Percentiles rank a stretch among this genome's conserved stretches.
These are phyloP conservation scores for Teratosphaeriaceae sp. DNA, from an alignment of 2,329 filamentous ascomycete genomes.

Conservation along the genomic window DNA sequence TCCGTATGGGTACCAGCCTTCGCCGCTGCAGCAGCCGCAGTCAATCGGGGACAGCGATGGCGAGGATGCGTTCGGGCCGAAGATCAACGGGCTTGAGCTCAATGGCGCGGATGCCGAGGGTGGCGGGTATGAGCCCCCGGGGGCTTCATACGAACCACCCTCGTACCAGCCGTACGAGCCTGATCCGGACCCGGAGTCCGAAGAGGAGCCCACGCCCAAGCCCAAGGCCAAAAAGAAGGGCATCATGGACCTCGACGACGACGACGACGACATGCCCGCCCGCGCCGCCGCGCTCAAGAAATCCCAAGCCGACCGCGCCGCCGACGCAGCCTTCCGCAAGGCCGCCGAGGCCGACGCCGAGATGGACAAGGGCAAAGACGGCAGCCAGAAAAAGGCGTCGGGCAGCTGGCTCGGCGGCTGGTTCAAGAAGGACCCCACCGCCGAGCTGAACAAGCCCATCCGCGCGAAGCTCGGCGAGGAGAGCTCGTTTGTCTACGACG, in stretches of 20 bases:
- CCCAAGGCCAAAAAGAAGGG: slow-evolving; percentile 56
- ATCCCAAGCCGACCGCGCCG: slow-evolving; percentile 57
- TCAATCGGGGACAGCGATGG: slow-evolving; percentile 8
- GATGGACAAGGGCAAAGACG: slow-evolving; percentile 48
- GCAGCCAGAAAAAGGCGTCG: slow-evolving; percentile 38
- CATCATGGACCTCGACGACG: slow-evolving; percentile 72
- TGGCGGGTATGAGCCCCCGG: slow-evolving; percentile 48
- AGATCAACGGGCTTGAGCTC: slow-evolving; percentile 1
- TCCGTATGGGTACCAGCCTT: slow-evolving; percentile 10
- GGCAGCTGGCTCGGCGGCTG: slow-evolving; percentile 75
- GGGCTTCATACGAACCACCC: slow-evolving; percentile 48
- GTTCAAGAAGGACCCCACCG: slow-evolving; percentile 66
- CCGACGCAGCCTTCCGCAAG: slow-evolving; percentile 77
- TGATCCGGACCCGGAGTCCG: slow-evolving; percentile 34
- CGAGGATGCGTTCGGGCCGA: slow-evolving; percentile 6
- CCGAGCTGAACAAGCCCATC: slow-evolving; percentile 57
- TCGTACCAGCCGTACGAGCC: slow-evolving; percentile 45
- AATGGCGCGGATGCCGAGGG: background rate
- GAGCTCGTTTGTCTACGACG: slow-evolving; percentile 88
- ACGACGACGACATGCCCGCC: slow-evolving; percentile 54
- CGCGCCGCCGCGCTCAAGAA: slow-evolving; percentile 46
- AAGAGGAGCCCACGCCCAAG: slow-evolving; percentile 36
- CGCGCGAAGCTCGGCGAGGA: slow-evolving; percentile 91
- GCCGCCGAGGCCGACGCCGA: slow-evolving; percentile 69
- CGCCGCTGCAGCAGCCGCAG: slow-evolving; percentile 7